phyloP scores from a whole-genome alignment of 2,329 filamentous ascomycete genomes.

The Alternaria incomplexa region DNA sequence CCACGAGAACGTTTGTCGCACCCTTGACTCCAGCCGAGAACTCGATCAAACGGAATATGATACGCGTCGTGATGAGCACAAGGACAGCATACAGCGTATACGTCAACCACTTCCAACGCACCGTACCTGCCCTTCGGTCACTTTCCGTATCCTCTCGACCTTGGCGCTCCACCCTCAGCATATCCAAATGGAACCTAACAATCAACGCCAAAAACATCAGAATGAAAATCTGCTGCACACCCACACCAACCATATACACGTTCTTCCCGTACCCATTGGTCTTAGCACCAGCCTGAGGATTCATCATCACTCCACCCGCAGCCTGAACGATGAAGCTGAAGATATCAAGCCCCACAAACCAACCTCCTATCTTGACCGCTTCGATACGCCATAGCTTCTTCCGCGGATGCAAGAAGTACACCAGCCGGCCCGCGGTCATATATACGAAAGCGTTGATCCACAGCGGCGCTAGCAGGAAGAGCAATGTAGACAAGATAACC shows the following conservation, averaged over 20 bases:
- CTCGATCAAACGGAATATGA: slow-evolving; percentile 66
- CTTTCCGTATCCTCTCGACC: fast-evolving
- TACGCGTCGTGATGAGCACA: slow-evolving; percentile 57
- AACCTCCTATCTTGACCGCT: slow-evolving; percentile 37
- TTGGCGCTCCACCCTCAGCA: not conserved
- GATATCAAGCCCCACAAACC: not conserved
- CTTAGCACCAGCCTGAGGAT: not conserved
- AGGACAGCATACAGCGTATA: slow-evolving; percentile 52
- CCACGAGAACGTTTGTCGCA: slow-evolving; percentile 17
- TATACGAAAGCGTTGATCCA: slow-evolving; percentile 57
- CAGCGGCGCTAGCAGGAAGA: slow-evolving; percentile 16
- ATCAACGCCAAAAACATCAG: not conserved
- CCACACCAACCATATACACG: not conserved
- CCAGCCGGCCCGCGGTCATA: slow-evolving; percentile 47
- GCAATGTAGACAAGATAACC: not conserved
- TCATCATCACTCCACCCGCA: not conserved
- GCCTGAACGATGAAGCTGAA: not conserved
- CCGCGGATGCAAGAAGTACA: slow-evolving; percentile 48
- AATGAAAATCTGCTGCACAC: not conserved
- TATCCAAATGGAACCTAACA: not conserved
- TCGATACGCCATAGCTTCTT: slow-evolving; percentile 46
- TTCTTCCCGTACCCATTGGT: not conserved
- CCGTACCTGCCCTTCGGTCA: not conserved
- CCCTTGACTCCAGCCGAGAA: slow-evolving; percentile 56
- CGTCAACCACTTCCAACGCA: slow-evolving; percentile 31